Conservation (phyloP, 176 grass and related monocot genomes). For the Paspalum vaginatum region DNA sequence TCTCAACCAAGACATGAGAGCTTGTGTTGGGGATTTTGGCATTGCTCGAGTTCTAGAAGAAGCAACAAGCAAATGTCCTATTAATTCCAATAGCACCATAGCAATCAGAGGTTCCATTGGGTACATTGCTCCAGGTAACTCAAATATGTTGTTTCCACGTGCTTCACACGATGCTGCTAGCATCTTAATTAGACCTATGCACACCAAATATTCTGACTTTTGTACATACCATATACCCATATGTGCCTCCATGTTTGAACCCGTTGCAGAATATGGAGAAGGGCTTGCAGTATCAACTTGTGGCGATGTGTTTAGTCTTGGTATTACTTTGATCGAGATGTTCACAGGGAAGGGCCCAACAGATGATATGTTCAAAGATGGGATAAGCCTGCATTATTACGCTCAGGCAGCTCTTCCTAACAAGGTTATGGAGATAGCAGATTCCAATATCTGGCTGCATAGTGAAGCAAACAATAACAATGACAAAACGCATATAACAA, state of each 20-base stretch:
- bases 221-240: background rate
- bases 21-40: conserved; percentile 58
- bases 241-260: background rate
- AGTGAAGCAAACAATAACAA: background rate
- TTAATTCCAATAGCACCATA: conserved; percentile 24
- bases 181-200: background rate
- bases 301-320: conserved; percentile 22
- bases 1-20: conserved; percentile 47
- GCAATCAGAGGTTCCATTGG: conserved; percentile 52
- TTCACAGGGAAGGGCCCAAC: conserved; percentile 28
- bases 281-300: background rate
- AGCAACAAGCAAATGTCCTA: background rate
- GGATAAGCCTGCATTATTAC: conserved; percentile 11
- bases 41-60: conserved; percentile 44
- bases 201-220: background rate
- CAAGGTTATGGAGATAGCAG: background rate
- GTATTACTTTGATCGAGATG: conserved; percentile 22
- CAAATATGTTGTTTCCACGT: background rate
- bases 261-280: conserved; percentile 9
- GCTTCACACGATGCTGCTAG: background rate
- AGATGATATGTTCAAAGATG: conserved; percentile 25
- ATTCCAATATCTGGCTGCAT: conserved; percentile 15
- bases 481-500: background rate
- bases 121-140: conserved; percentile 59
- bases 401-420: background rate